Percentiles rank a stretch among this genome's conserved stretches.
Evolutionary conservation across 2,329 filamentous ascomycete species (phyloP).

Genomic region (Phaeosphaeriaceae sp.): DNA sequence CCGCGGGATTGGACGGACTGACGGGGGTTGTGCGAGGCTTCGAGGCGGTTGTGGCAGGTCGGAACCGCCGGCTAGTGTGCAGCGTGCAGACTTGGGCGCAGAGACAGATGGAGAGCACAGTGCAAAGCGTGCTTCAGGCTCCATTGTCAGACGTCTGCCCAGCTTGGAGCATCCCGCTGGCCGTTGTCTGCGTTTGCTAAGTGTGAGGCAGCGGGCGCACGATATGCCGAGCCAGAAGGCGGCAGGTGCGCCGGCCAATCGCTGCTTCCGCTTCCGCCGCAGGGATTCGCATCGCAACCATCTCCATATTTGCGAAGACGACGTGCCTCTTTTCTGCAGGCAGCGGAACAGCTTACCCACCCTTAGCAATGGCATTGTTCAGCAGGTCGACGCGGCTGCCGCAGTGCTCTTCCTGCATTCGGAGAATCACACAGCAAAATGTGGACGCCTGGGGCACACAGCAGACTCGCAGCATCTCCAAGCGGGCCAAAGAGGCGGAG

Average conservation of each 20-base stretch:
- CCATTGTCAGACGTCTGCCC: slow-evolving; percentile 39
- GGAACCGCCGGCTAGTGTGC: slow-evolving; percentile 4
- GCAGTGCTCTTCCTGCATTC: slow-evolving; percentile 49
- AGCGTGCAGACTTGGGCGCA: neutral
- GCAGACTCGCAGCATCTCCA: slow-evolving; percentile 55
- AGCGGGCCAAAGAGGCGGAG: slow-evolving; percentile 51
- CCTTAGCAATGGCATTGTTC: slow-evolving; percentile 42
- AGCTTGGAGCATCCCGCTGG: slow-evolving; percentile 25
- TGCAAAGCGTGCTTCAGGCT: slow-evolving; percentile 11
- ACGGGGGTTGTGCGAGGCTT: slow-evolving; percentile 23
- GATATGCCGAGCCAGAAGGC: slow-evolving; percentile 23
- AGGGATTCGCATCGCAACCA: slow-evolving; percentile 26
- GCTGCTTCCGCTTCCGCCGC: slow-evolving; percentile 19
- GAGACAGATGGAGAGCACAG: neutral
- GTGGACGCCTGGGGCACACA: slow-evolving; percentile 36
- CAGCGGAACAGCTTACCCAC: neutral
- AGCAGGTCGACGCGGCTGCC: slow-evolving; percentile 42
- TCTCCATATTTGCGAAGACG: slow-evolving; percentile 31
- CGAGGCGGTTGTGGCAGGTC: slow-evolving; percentile 19
- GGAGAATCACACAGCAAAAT: slow-evolving; percentile 40
- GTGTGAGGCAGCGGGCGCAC: slow-evolving; percentile 24
- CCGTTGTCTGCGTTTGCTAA: slow-evolving; percentile 36
- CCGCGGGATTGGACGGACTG: slow-evolving; percentile 28
- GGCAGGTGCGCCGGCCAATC: slow-evolving; percentile 27
- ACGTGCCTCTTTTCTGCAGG: slow-evolving; percentile 16